Percentiles rank a stretch among this genome's conserved stretches.
These are phyloP conservation scores for Massarina eburnea DNA, from an alignment of 2,329 filamentous ascomycete species.

Conservation along the genomic window DNA sequence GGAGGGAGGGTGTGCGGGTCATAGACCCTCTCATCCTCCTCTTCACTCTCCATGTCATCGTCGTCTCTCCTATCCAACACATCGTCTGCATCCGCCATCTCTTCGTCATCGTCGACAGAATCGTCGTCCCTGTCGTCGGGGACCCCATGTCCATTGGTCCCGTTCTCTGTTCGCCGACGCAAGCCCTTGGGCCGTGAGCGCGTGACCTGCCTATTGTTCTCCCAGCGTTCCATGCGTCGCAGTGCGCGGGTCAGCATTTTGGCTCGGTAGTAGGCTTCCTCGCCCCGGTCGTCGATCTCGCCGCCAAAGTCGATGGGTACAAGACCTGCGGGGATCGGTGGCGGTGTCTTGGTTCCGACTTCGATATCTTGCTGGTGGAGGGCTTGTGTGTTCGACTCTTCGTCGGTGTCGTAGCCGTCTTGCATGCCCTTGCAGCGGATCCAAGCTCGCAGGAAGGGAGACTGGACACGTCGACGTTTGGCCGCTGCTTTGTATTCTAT, in stretches of 20 bases:
- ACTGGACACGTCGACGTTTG: slow-evolving; percentile 64
- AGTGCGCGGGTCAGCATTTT: slow-evolving; percentile 65
- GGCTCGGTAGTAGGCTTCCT: slow-evolving; percentile 68
- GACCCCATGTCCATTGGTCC: slow-evolving; percentile 11
- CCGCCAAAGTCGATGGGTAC: slow-evolving; percentile 55
- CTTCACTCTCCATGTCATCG: slow-evolving; percentile 29
- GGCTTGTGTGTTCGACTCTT: slow-evolving; percentile 29
- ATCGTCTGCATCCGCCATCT: slow-evolving; percentile 30
- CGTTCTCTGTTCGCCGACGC: slow-evolving; percentile 12
- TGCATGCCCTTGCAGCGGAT: slow-evolving; percentile 58
- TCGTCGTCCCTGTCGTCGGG: slow-evolving; percentile 32
- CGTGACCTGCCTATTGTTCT: slow-evolving; percentile 42
- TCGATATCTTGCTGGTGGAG: slow-evolving; percentile 43
- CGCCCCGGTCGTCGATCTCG: slow-evolving; percentile 74
- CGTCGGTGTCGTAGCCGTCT: slow-evolving; percentile 52
- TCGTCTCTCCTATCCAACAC: slow-evolving; percentile 31
- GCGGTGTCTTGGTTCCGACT: slow-evolving; percentile 30
- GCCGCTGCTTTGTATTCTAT: slow-evolving; percentile 65
- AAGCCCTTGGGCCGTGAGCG: slow-evolving; percentile 27
- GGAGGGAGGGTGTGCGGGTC: slow-evolving; percentile 16
- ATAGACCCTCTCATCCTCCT: slow-evolving; percentile 35
- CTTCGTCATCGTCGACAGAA: slow-evolving; percentile 29
- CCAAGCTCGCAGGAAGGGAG: slow-evolving; percentile 67
- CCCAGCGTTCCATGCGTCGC: slow-evolving; percentile 72
- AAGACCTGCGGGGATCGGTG: slow-evolving; percentile 54